Evolutionary conservation across 768 basidiomycete species (phyloP).

Genomic region (Daedalea quercina): DNA sequence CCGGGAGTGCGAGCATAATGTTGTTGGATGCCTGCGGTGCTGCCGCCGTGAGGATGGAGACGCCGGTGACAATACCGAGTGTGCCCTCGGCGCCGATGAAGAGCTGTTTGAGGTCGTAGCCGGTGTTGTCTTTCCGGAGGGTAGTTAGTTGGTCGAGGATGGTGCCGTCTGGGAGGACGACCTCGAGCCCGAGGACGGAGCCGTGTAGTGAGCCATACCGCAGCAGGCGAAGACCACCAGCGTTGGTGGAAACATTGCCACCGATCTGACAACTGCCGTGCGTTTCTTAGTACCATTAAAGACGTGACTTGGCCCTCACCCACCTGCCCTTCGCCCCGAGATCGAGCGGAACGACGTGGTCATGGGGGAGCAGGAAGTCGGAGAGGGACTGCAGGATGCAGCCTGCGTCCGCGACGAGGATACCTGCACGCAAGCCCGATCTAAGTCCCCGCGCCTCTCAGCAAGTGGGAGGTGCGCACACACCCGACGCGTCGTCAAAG

Average conservation of each 20-base stretch:
- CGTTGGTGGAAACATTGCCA: slow-evolving; percentile 95
- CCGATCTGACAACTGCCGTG: slow-evolving; percentile 85
- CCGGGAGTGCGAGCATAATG: slow-evolving; percentile 83
- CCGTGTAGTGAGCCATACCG: slow-evolving; percentile 96
- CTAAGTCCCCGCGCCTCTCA: not conserved
- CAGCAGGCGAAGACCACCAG: slow-evolving; percentile 90
- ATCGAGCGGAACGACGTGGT: slow-evolving; percentile 96
- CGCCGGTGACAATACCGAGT: slow-evolving; percentile 89
- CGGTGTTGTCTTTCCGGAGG: slow-evolving; percentile 95
- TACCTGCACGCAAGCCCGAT: slow-evolving; percentile 40
- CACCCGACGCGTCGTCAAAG: slow-evolving; percentile 81
- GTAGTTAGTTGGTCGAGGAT: slow-evolving; percentile 86
- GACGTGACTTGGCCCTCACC: slow-evolving; percentile 7
- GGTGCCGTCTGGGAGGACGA: slow-evolving; percentile 91
- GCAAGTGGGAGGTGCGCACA: slow-evolving; percentile 8
- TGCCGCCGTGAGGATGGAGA: slow-evolving; percentile 89
- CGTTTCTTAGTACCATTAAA: not conserved
- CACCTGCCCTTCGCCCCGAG: slow-evolving; percentile 94
- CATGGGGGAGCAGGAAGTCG: slow-evolving; percentile 76
- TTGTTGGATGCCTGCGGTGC: slow-evolving; percentile 83
- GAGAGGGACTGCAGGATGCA: slow-evolving; percentile 87
- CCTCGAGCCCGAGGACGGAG: slow-evolving; percentile 90
- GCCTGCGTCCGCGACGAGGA: slow-evolving; percentile 90
- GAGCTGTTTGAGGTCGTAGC: slow-evolving; percentile 96
- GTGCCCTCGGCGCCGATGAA: slow-evolving; percentile 98